These are phyloP conservation scores for Dictyostelium firmibasis DNA, from an alignment of 78 protist species.

Conservation along the genomic window DNA sequence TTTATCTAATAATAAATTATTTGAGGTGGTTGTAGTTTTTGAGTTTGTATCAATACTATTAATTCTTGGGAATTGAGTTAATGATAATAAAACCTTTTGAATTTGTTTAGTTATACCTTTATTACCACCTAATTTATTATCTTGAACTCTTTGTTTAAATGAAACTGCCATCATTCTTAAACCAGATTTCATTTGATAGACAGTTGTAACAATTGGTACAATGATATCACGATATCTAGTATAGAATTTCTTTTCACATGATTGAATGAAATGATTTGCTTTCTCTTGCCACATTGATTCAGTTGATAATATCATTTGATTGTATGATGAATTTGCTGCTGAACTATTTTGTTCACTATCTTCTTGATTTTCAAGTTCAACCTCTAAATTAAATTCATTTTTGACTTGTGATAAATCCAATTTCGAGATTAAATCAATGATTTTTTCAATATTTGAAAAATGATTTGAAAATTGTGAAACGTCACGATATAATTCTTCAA, in stretches of 20 bases:
- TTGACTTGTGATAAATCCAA: neutral
- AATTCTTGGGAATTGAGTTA: constrained; percentile 24
- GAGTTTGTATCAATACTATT: neutral
- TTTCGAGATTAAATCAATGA: constrained; percentile 32
- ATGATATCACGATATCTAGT: constrained; percentile 33
- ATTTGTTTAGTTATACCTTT: neutral
- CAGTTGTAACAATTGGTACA: constrained; percentile 51
- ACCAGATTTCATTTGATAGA: constrained; percentile 74
- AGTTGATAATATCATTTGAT: constrained; percentile 15
- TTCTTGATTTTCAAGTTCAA: neutral
- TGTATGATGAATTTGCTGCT: neutral
- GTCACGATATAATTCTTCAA: constrained; percentile 46
- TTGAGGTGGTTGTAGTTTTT: neutral
- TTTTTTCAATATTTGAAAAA: constrained; percentile 28
- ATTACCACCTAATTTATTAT: neutral
- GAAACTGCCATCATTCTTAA: constrained; percentile 59
- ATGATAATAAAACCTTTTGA: constrained; percentile 29
- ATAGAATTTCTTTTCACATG: constrained; percentile 28
- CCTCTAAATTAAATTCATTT: neutral
- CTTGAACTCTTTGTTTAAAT: constrained; percentile 7
- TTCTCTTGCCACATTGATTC: constrained; percentile 81
- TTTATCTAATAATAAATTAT: constrained; percentile 2
- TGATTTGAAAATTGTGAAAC: constrained; percentile 44
- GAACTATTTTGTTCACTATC: neutral
- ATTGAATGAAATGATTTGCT: constrained; percentile 47